These are phyloP conservation scores for Aspergillus glaucus DNA, from an alignment of 2,329 filamentous ascomycete species.

Conservation along the genomic window DNA sequence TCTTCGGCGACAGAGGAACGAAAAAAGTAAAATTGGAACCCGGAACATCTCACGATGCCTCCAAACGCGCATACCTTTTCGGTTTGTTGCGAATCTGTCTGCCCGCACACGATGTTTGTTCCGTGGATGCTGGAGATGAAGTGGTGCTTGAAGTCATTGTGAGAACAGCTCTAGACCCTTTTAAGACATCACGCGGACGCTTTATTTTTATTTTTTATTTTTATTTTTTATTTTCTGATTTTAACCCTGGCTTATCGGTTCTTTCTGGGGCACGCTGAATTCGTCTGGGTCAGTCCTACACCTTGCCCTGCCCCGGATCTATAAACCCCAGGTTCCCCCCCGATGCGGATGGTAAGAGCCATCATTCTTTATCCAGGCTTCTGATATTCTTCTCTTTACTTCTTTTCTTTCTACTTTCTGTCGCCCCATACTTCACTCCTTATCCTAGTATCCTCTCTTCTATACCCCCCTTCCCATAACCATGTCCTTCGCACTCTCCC, in stretches of 20 bases:
- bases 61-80: slow-evolving; percentile 3
- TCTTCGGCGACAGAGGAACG: slow-evolving; percentile 8
- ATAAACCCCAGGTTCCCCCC: slow-evolving; percentile 15
- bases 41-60: neutral
- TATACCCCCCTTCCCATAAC: neutral
- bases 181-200: slow-evolving; percentile 20
- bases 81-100: neutral
- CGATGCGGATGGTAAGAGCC: neutral
- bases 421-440: neutral
- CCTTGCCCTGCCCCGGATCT: slow-evolving; percentile 10
- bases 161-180: slow-evolving; percentile 18
- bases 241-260: slow-evolving; percentile 1
- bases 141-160: slow-evolving; percentile 19
- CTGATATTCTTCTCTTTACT: neutral
- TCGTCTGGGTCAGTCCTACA: slow-evolving; percentile 11
- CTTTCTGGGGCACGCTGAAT: neutral
- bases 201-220: slow-evolving; percentile 12
- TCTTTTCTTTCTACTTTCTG: neutral
- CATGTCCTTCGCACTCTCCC: slow-evolving; percentile 10
- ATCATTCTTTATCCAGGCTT: neutral
- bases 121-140: slow-evolving; percentile 18
- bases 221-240: neutral
- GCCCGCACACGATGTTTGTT: slow-evolving; percentile 3
- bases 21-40: slow-evolving; percentile 7
- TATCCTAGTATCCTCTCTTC: neutral